Evolutionary conservation across 148 eudicot genomes (phyloP).

Genomic region (Persicaria maculosa): DNA sequence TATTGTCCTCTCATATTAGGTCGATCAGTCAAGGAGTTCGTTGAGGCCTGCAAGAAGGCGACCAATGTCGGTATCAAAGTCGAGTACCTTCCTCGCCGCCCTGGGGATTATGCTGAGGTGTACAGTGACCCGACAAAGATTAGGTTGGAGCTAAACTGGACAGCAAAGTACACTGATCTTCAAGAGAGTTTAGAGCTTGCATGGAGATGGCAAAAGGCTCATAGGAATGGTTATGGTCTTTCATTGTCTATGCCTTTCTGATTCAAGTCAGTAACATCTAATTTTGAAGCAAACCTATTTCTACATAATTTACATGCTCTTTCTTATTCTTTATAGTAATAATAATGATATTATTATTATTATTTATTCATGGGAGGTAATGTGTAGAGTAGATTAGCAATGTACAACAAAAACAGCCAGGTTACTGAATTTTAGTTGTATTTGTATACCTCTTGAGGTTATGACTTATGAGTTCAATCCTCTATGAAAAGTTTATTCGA

Average conservation of each 20-base stretch:
- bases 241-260: conserved; percentile 14
- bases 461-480: too few species aligned
- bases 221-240: conserved; percentile 48
- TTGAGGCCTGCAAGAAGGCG: conserved; percentile 78
- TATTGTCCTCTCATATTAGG: conserved; percentile 24
- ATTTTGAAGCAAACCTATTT: not conserved
- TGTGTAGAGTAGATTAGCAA: too few species aligned
- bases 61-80: conserved; percentile 64
- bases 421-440: too few species aligned
- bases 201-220: conserved; percentile 85
- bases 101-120: conserved; percentile 86
- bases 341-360: too few species aligned
- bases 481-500: too few species aligned
- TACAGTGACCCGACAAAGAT: conserved; percentile 78
- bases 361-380: too few species aligned
- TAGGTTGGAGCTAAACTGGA: conserved; percentile 59
- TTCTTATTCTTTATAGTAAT: too few species aligned
- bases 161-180: conserved; percentile 54
- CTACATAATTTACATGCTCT: not conserved
- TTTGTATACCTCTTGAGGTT: too few species aligned
- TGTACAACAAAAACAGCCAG: too few species aligned
- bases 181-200: conserved; percentile 58
- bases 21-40: conserved; percentile 75
- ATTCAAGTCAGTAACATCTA: not conserved
- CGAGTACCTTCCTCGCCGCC: conserved; percentile 59